phyloP scores from a whole-genome alignment of 2,329 filamentous ascomycete genomes.

The Epichloe glyceriae region DNA sequence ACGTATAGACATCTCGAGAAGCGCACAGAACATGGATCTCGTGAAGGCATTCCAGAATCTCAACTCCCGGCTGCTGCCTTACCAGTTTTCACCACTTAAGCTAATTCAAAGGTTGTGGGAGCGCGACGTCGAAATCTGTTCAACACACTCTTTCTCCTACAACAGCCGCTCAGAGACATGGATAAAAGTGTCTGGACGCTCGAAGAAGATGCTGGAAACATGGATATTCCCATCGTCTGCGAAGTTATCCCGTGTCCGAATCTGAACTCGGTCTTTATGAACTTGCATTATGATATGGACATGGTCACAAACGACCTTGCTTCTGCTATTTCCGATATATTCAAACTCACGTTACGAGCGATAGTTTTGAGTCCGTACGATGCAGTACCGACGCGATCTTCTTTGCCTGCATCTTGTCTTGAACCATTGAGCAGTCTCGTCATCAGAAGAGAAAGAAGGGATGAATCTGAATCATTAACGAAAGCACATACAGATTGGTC shows the following conservation, averaged over 20 bases:
- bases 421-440: conserved; percentile 11
- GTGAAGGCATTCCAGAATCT: conserved; percentile 45
- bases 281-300: conserved; percentile 48
- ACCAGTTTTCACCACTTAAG: conserved; percentile 65
- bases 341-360: conserved; percentile 17
- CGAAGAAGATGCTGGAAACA: conserved; percentile 43
- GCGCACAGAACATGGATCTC: conserved; percentile 40
- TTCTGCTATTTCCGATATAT: conserved; percentile 16
- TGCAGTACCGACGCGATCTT: not conserved
- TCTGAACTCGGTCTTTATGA: conserved; percentile 41
- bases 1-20: conserved; percentile 38
- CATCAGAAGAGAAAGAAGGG: conserved; percentile 10
- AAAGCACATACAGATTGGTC: conserved; percentile 30
- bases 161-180: conserved; percentile 48
- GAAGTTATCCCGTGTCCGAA: conserved; percentile 50
- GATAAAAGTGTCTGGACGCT: conserved; percentile 43
- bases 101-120: conserved; percentile 44
- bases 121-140: conserved; percentile 47
- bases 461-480: conserved; percentile 7
- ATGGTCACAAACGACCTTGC: conserved; percentile 18
- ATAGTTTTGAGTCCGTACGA: conserved; percentile 17
- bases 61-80: conserved; percentile 49
- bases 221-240: conserved; percentile 67
- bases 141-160: conserved; percentile 68
- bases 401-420: not conserved